These are phyloP conservation scores for Gastrodia elata DNA, from an alignment of 106 monocot species.

Conservation along the genomic window DNA sequence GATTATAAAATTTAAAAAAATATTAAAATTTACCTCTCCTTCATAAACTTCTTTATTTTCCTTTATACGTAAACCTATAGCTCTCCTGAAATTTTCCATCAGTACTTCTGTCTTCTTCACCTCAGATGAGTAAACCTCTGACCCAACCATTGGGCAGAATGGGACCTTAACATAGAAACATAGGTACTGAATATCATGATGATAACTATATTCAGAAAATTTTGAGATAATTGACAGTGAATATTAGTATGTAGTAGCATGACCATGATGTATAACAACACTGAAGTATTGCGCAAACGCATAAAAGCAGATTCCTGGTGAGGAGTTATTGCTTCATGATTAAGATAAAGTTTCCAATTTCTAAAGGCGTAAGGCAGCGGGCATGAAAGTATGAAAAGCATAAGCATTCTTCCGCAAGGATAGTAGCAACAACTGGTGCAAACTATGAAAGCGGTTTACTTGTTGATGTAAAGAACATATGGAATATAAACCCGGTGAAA, in stretches of 20 bases:
- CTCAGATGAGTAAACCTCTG: slow-evolving; percentile 97
- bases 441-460: no score
- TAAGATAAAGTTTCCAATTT: slow-evolving; percentile 1
- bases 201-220: background rate
- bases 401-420: no score
- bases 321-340: background rate
- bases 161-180: slow-evolving; percentile 52
- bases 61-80: slow-evolving; percentile 91
- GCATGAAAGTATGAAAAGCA: no score
- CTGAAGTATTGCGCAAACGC: background rate
- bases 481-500: no score
- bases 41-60: slow-evolving; percentile 99
- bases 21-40: slow-evolving; percentile 59
- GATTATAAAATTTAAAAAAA: background rate
- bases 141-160: slow-evolving; percentile 99
- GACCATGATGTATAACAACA: background rate
- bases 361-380: background rate
- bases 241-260: no score
- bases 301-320: background rate
- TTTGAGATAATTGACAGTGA: background rate
- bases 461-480: no score
- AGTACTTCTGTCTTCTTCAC: slow-evolving; percentile 98
- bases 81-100: slow-evolving; percentile 96
- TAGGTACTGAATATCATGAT: background rate
- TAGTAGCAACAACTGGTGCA: no score